Evolutionary conservation across 768 basidiomycete species (phyloP).

Genomic region (Phlegmacium glaucopus): DNA sequence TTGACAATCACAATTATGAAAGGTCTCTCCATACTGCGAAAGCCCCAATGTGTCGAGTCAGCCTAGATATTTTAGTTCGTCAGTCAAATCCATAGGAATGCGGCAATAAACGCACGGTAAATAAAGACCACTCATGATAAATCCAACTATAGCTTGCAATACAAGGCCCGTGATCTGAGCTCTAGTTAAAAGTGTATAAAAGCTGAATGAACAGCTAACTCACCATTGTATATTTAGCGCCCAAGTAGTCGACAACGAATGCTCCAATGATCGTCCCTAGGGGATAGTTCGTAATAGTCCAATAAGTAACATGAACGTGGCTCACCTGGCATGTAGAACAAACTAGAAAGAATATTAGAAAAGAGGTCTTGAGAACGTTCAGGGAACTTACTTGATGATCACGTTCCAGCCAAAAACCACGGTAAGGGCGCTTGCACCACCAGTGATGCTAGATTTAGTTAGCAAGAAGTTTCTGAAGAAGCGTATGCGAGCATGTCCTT

Average conservation of each 20-base stretch:
- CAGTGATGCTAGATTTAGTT: constrained; percentile 48
- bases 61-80: constrained; percentile 24
- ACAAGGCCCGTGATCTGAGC: constrained; percentile 63
- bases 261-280: constrained; percentile 59
- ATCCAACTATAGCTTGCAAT: constrained; percentile 71
- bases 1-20: neutral
- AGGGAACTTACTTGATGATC: constrained; percentile 65
- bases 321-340: constrained; percentile 42
- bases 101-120: constrained; percentile 30
- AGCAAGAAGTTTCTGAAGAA: neutral
- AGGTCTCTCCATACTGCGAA: constrained; percentile 54
- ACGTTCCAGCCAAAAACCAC: constrained; percentile 82
- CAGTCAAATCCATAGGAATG: neutral
- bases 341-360: constrained; percentile 10
- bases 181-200: neutral
- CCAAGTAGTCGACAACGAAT: constrained; percentile 70
- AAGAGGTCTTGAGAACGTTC: neutral
- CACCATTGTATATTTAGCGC: constrained; percentile 77
- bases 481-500: constrained; percentile 9
- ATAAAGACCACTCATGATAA: constrained; percentile 89
- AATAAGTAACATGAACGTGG: neutral
- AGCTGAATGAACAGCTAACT: neutral
- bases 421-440: constrained; percentile 43
- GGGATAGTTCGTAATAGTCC: constrained; percentile 43
- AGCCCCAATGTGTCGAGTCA: constrained; percentile 63